Percentiles rank a stretch among this genome's conserved stretches.
Evolutionary conservation across 495 filamentous ascomycete species (phyloP).

Genomic region (Penicillium coffeae): DNA sequence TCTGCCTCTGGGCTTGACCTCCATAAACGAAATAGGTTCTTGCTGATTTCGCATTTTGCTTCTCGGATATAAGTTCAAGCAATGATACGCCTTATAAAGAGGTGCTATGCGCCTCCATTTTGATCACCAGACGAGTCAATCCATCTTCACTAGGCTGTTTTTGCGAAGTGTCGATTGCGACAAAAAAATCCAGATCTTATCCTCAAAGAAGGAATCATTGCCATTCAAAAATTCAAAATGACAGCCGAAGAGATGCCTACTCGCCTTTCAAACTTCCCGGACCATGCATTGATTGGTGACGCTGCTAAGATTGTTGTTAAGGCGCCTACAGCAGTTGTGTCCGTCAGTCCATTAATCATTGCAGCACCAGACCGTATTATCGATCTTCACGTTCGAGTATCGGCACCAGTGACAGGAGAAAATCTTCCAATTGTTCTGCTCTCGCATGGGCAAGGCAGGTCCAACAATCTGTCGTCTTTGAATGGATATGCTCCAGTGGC

Average conservation of each 20-base stretch:
- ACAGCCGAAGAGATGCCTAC: too few species aligned
- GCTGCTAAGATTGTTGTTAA: constrained; percentile 34
- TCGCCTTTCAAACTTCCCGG: constrained; percentile 4
- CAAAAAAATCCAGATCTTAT: too few species aligned
- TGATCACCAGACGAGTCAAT: too few species aligned
- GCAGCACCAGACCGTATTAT: constrained; percentile 10
- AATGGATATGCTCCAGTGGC: constrained; percentile 41
- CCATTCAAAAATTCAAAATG: neutral
- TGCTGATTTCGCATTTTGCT: too few species aligned
- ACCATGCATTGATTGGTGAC: constrained; percentile 36
- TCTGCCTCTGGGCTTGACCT: too few species aligned
- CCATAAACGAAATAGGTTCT: too few species aligned
- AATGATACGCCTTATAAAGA: too few species aligned
- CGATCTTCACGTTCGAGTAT: constrained; percentile 8
- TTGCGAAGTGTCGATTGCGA: too few species aligned
- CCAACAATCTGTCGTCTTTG: constrained; percentile 40
- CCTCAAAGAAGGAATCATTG: too few species aligned
- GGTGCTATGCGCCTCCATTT: too few species aligned
- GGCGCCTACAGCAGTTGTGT: constrained; percentile 28
- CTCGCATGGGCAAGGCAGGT: constrained; percentile 38
- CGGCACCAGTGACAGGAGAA: constrained; percentile 20
- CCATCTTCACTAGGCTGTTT: too few species aligned
- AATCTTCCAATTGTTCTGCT: constrained; percentile 41
- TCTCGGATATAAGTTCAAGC: too few species aligned
- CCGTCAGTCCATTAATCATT: constrained; percentile 34